Base-by-base conservation (phyloP, 345 rosid genomes). In the Eutrema yunnanense region DNA sequence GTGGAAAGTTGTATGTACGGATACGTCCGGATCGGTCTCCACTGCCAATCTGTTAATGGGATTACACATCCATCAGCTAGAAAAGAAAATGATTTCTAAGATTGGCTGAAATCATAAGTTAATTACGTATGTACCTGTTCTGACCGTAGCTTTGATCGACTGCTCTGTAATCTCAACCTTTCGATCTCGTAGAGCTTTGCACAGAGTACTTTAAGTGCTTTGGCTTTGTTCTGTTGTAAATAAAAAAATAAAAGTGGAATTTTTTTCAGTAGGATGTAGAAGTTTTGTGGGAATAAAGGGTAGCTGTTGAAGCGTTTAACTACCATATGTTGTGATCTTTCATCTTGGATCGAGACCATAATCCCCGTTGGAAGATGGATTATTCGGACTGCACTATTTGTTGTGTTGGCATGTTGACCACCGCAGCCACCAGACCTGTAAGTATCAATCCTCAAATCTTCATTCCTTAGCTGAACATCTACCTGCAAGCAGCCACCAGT, bases 291-390 rank as follows among this genome's bases (percentile, higher is more conserved):
- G 48, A 41, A 33, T 52, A 8, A 55, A 64, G 57, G 9, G 13
- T 13, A 50, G 30, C 22, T 30, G 26, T 32, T 64, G 12, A 48
- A 40, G 47, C 30, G 60, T 38, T 43, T 38, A 65, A 56, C 72
- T 87, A 92, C 99, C 99, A 86, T 88, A 76, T 95, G 99, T 68
- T 95, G 99, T 51, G 98, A 95, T 72, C 96, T 82, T 83, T 92
- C 98, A 58, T 95, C 99, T 83, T 95, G 99, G 79, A 95, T 88
- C 69, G 96, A 72, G 66, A 95, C 91, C 10, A 82, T 86, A 34
- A 92, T 85, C 69, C 98, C 97, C 9, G 90, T 81, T 26, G 92
- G 90, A 65, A 83, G 69, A 83, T 92, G 98, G 58, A 89, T 87
- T 71, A 90, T 81, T 73, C 98, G 83, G 73, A 95, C 98, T 19